These are phyloP conservation scores for Zygnema cylindricum DNA, from an alignment of 139 green algal genomes.

Conservation along the genomic window DNA sequence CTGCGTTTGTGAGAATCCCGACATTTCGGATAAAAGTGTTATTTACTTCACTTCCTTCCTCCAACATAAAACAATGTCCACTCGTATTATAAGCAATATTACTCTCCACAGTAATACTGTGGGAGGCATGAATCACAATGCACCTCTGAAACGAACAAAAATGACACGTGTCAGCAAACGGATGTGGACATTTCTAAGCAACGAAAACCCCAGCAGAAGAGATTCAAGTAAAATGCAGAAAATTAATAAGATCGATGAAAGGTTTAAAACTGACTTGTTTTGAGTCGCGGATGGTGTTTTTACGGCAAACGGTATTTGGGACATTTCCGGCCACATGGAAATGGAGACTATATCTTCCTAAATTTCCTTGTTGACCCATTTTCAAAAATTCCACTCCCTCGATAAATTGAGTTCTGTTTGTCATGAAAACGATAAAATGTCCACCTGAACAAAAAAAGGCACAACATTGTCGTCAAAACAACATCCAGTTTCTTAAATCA, in stretches of 20 bases:
- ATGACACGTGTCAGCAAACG: too few relatives aligned
- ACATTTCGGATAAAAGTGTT: slow-evolving; percentile 70
- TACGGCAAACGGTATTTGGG: not conserved
- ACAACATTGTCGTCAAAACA: too few relatives aligned
- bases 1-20: slow-evolving; percentile 62
- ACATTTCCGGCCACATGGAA: slow-evolving; percentile 66
- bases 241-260: too few relatives aligned
- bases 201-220: too few relatives aligned
- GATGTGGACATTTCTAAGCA: too few relatives aligned
- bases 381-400: not conserved
- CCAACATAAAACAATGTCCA: slow-evolving; percentile 75
- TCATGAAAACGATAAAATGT: slow-evolving; percentile 36
- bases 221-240: too few relatives aligned
- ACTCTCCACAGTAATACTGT: slow-evolving; percentile 59
- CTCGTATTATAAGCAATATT: slow-evolving; percentile 75
- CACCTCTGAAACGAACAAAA: slow-evolving; percentile 43
- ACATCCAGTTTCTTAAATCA: too few relatives aligned
- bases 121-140: slow-evolving; percentile 55
- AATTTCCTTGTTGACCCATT: slow-evolving; percentile 10
- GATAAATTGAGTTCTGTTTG: slow-evolving; percentile 8
- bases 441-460: too few relatives aligned
- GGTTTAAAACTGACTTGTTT: slow-evolving; percentile 33
- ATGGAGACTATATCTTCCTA: slow-evolving; percentile 73
- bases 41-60: slow-evolving; percentile 67
- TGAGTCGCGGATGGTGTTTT: slow-evolving; percentile 5